Percentiles rank a stretch among this genome's conserved stretches.
These are phyloP conservation scores for Pestalotiopsis sp. DNA, from an alignment of 2,329 filamentous ascomycete genomes.

Conservation along the genomic window DNA sequence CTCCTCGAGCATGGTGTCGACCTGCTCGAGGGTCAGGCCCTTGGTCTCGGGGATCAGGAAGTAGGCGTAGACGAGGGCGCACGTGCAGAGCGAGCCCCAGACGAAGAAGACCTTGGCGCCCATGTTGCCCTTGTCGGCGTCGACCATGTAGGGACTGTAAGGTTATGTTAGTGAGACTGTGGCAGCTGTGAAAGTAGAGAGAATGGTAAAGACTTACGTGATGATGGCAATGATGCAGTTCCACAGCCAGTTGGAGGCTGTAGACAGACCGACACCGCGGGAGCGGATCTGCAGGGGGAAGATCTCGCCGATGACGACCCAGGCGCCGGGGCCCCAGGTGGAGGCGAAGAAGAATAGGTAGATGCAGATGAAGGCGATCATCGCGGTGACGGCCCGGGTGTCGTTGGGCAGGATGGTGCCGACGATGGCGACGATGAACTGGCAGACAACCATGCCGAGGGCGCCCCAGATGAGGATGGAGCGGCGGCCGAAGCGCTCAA, in stretches of 20 bases:
- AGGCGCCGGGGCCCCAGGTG: slow-evolving; percentile 73
- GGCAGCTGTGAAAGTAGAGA: not conserved
- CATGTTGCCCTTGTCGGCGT: slow-evolving; percentile 44
- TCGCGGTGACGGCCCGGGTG: slow-evolving; percentile 42
- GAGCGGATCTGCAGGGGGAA: slow-evolving; percentile 77
- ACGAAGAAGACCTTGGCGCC: slow-evolving; percentile 56
- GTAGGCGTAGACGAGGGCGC: slow-evolving; percentile 58
- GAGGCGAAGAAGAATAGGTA: slow-evolving; percentile 81
- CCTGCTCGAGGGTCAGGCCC: slow-evolving; percentile 69
- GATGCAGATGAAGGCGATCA: slow-evolving; percentile 77
- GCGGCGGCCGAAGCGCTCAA: slow-evolving; percentile 72
- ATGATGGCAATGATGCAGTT: slow-evolving; percentile 62
- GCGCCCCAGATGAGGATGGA: slow-evolving; percentile 70
- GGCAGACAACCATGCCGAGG: slow-evolving; percentile 68
- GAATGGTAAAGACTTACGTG: slow-evolving; percentile 37
- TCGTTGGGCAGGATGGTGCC: slow-evolving; percentile 44
- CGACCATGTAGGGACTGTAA: slow-evolving; percentile 65
- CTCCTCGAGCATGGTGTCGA: slow-evolving; percentile 90
- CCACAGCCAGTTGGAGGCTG: slow-evolving; percentile 76
- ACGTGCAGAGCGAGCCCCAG: slow-evolving; percentile 62
- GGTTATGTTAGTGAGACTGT: not conserved
- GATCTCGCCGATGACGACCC: slow-evolving; percentile 74
- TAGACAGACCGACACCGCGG: slow-evolving; percentile 71
- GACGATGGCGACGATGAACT: slow-evolving; percentile 71
- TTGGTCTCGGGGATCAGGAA: slow-evolving; percentile 73